These are phyloP conservation scores for Ehretia macrophylla DNA, from an alignment of 257 asterid genomes.

Conservation along the genomic window DNA sequence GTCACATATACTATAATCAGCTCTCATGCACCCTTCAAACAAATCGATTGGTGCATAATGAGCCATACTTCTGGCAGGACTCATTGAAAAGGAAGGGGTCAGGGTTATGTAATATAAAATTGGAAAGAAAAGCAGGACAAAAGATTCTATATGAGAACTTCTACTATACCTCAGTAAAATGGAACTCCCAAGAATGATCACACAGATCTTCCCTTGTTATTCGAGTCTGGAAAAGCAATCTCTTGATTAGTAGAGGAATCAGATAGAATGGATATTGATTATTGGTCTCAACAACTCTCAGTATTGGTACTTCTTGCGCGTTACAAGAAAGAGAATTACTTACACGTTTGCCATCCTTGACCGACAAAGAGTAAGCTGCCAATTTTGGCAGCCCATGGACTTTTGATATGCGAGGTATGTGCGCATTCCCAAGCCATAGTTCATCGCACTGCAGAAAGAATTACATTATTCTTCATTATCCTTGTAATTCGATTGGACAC, in stretches of 20 bases:
- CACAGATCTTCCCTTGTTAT: constrained; percentile 63
- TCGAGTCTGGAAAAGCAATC: constrained; percentile 52
- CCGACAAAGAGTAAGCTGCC: constrained; percentile 53
- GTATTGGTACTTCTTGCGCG: background rate
- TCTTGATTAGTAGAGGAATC: constrained; percentile 13
- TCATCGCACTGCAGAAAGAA: constrained; percentile 53
- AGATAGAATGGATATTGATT: background rate
- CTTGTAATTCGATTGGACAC: background rate
- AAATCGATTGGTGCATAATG: too few species aligned
- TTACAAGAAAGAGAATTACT: constrained; percentile 17
- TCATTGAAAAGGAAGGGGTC: too few species aligned
- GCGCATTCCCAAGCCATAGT: constrained; percentile 75
- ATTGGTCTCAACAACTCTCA: background rate
- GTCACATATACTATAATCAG: too few species aligned
- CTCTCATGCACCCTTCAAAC: too few species aligned
- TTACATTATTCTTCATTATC: background rate
- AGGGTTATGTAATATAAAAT: too few species aligned
- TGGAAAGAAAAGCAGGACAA: too few species aligned
- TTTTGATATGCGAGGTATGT: constrained; percentile 67
- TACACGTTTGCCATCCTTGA: constrained; percentile 71
- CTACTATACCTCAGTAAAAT: constrained; percentile 57
- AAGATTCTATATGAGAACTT: background rate
- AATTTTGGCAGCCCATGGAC: constrained; percentile 46
- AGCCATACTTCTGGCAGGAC: too few species aligned
- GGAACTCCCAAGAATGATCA: constrained; percentile 77